Conservation (phyloP, 805 yeast genomes). For the Pichia scutulata region DNA sequence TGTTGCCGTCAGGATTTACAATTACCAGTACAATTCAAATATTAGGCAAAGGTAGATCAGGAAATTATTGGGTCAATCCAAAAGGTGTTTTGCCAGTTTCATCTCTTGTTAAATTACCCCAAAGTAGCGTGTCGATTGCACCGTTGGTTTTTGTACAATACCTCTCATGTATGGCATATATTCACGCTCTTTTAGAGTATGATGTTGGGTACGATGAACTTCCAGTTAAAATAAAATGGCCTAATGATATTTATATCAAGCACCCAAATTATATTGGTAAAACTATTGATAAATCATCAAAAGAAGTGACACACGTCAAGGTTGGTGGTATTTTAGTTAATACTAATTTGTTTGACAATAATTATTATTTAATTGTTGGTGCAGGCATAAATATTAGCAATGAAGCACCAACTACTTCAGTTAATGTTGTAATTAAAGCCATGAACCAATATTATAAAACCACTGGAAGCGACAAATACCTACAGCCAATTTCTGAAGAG, state of each 20-base stretch:
- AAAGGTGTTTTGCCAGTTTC: conserved; percentile 85
- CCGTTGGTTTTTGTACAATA: conserved; percentile 83
- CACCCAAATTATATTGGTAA: conserved; percentile 50
- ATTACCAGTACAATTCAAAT: conserved; percentile 77
- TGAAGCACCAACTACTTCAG: conserved; percentile 86
- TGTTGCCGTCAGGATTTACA: conserved; percentile 64
- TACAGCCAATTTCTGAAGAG: conserved; percentile 32
- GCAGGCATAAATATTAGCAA: conserved; percentile 80
- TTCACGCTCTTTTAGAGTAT: conserved; percentile 65
- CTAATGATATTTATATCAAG: conserved; percentile 80
- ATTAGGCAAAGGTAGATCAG: conserved; percentile 91
- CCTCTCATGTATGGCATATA: conserved; percentile 71
- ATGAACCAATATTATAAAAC: conserved; percentile 46
- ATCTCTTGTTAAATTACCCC: conserved; percentile 53
- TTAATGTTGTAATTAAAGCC: conserved; percentile 59
- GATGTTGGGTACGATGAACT: conserved; percentile 49
- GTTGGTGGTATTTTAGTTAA: conserved; percentile 81
- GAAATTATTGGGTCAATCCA: conserved; percentile 93
- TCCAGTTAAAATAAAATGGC: conserved; percentile 90
- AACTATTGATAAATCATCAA: conserved; percentile 18
- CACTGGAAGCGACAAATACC: conserved; percentile 26
- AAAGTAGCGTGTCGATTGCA: conserved; percentile 31
- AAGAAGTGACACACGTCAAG: conserved; percentile 63
- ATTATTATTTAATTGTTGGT: conserved; percentile 69
- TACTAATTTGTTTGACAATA: conserved; percentile 54